Evolutionary conservation across 2,329 filamentous ascomycete species (phyloP).

Genomic region (Zymoseptoria tritici): DNA sequence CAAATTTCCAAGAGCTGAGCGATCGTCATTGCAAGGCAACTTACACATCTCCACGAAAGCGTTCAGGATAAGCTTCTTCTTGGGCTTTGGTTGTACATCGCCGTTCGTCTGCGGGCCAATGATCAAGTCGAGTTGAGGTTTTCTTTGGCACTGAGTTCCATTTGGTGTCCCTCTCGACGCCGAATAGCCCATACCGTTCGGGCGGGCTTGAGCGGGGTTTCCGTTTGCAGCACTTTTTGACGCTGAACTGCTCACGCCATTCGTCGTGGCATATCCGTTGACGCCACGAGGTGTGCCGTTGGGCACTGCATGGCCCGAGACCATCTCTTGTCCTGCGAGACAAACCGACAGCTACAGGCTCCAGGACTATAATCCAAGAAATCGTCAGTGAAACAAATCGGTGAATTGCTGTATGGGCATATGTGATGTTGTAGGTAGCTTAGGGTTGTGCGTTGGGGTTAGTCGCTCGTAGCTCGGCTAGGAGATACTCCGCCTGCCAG

Average conservation of each 20-base stretch:
- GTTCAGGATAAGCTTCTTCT: slow-evolving; percentile 37
- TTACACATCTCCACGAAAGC: slow-evolving; percentile 32
- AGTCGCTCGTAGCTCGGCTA: not conserved
- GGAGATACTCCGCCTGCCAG: not conserved
- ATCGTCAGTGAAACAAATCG: not conserved
- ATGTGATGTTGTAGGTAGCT: not conserved
- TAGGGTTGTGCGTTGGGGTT: not conserved
- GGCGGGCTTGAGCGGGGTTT: not conserved
- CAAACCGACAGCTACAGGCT: not conserved
- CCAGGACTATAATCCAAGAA: not conserved
- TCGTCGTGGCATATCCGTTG: not conserved
- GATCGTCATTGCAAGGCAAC: not conserved
- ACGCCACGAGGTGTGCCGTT: not conserved
- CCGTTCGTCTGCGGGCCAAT: not conserved
- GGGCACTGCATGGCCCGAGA: not conserved
- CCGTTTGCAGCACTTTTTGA: not conserved
- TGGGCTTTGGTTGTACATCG: slow-evolving; percentile 5
- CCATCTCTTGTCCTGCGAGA: not conserved
- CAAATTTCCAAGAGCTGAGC: not conserved
- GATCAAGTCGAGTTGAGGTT: not conserved
- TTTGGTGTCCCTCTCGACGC: not conserved
- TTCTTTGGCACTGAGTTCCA: not conserved
- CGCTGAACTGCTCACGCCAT: not conserved
- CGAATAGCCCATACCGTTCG: not conserved
- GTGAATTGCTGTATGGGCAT: not conserved